These are phyloP conservation scores for Coemansia sp. DNA, from an alignment of 192 early-diverging fungal species.

Conservation along the genomic window DNA sequence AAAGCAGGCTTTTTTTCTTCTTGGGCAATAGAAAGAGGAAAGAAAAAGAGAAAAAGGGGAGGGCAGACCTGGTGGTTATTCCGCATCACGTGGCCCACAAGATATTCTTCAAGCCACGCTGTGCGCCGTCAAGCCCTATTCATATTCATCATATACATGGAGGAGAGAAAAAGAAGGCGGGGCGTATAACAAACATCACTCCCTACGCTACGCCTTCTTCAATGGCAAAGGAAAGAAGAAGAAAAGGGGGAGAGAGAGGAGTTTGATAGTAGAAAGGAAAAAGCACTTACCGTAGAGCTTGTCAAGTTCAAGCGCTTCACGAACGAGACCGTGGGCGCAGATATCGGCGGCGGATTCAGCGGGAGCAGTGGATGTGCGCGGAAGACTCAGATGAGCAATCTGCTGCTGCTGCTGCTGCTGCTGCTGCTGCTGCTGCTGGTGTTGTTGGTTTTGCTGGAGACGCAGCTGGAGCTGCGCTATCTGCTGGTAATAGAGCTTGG, in stretches of 20 bases:
- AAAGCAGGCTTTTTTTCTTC: not conserved
- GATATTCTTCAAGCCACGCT: slow-evolving; percentile 30
- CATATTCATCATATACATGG: not conserved
- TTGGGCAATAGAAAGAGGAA: not conserved
- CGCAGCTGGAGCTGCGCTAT: slow-evolving; percentile 34
- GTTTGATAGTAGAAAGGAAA: not conserved
- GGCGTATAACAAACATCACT: too few species aligned
- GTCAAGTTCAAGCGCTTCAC: slow-evolving; percentile 52
- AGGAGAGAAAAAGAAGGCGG: too few species aligned
- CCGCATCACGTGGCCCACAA: slow-evolving; percentile 32
- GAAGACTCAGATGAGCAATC: slow-evolving; percentile 8
- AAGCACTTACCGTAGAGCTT: slow-evolving; percentile 55
- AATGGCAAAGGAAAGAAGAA: too few species aligned
- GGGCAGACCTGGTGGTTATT: slow-evolving; percentile 5
- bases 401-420: slow-evolving; percentile 25
- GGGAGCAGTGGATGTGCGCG: slow-evolving; percentile 47
- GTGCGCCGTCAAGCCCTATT: not conserved
- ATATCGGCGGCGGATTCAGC: slow-evolving; percentile 17
- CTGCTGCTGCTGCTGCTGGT: slow-evolving; percentile 22
- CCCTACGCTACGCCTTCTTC: too few species aligned
- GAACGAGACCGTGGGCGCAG: slow-evolving; percentile 39
- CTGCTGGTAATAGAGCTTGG: slow-evolving; percentile 44
- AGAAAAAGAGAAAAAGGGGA: not conserved
- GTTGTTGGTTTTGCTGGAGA: slow-evolving; percentile 18
- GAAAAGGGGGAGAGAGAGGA: not conserved